Evolutionary conservation across 495 filamentous ascomycete species (phyloP), one percentile per base, ranked within the genome.

Genomic region (Hypoxylon cercidicola): DNA sequence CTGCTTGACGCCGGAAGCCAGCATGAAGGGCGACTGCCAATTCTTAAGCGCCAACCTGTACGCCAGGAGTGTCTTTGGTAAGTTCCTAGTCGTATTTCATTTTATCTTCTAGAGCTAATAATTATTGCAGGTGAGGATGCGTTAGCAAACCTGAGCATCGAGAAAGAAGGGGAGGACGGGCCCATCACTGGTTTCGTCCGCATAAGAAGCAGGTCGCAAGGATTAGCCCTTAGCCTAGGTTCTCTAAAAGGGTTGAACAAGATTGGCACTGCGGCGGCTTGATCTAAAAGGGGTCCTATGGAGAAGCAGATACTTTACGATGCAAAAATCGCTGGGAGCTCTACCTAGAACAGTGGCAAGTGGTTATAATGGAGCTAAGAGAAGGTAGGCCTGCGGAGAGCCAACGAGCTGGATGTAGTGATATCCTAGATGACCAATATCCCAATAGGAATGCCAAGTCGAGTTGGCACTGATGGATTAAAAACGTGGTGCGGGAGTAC

Each of bases 1-100:
- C 68, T 98, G 96, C 77, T 79, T 99, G 74, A 98, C 96, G 7
- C 96, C 96, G 10, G 96, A 97, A 73, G 94, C 94, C 20, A 94
- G 91, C 32, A 85, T 99, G 76, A 92, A 97, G 82, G 96, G 96
- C 37, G 96, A 99, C 64, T 99, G 96, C 76, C 92, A 96, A 69
- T 99, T 99, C 82, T 78, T 99, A 73, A 97, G 92, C 74, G 96
- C 96, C 19, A 99, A 99, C 69, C 79, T 99, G 48, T 99, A 99
- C 74, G 96, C 96, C 46, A 90, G 91, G 70, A 98, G 93, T 73
- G 94, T 99, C 56, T 99, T 99, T 79, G 96, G 96, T 99, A 90
- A 77, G 93, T 85, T 30, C n/a, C 50, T 44, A 4, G 32, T 56
- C 21, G 49, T 21, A 34, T 25, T 32, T 46, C 39, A 19, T 46